phyloP scores from a whole-genome alignment of 1,139 yeast species.

The Yamadazyma sp. region DNA sequence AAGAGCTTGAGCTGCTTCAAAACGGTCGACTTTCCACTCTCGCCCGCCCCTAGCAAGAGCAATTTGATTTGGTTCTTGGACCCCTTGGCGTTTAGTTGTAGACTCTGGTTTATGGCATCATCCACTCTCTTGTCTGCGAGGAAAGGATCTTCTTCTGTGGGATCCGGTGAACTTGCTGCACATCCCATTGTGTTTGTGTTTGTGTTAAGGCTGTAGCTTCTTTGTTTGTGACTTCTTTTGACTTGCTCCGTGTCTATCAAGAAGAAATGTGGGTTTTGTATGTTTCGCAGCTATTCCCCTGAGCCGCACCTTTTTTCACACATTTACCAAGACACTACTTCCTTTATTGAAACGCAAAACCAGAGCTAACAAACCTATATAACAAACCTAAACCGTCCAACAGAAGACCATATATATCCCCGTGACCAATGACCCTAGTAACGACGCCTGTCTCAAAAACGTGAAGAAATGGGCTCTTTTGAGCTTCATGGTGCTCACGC shows the following conservation, averaged over 20 bases:
- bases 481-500: background rate
- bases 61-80: constrained; percentile 58
- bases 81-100: constrained; percentile 53
- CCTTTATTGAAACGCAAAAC: no score
- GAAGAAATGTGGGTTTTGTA: no score
- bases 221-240: no score
- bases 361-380: background rate
- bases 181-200: constrained; percentile 53
- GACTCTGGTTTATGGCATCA: constrained; percentile 67
- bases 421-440: constrained; percentile 19
- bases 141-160: constrained; percentile 49
- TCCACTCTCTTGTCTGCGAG: constrained; percentile 52
- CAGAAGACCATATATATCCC: constrained; percentile 19
- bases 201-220: no score
- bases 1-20: constrained; percentile 84
- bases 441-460: constrained; percentile 21
- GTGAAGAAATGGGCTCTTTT: constrained; percentile 16
- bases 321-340: constrained; percentile 2
- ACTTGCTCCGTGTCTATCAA: no score
- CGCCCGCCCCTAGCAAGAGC: constrained; percentile 88
- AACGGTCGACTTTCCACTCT: constrained; percentile 95
- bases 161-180: constrained; percentile 52
- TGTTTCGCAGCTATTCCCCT: background rate
- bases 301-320: constrained; percentile 15
- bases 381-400: constrained; percentile 7